phyloP scores from a whole-genome alignment of 1,284 basidiomycete genomes.

The Ceratobasidium papillatum region DNA sequence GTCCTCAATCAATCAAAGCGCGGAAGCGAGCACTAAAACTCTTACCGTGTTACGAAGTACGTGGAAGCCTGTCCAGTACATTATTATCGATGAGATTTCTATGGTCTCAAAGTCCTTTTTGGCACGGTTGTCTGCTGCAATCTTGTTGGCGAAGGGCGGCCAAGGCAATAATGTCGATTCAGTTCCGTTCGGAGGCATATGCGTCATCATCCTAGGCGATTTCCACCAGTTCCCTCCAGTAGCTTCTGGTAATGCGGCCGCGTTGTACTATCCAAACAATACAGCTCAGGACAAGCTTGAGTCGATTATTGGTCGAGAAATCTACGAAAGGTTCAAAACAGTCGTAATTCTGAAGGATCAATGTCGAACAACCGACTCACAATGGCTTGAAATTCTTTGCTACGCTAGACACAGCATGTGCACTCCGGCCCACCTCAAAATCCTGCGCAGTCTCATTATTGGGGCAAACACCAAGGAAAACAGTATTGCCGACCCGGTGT shows the following conservation, averaged over 20 bases:
- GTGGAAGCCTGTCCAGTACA: conserved; percentile 43
- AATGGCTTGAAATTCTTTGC: conserved; percentile 53
- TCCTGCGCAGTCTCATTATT: background rate
- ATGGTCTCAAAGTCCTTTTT: conserved; percentile 44
- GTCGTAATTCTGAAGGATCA: conserved; percentile 55
- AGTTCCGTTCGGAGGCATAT: conserved; percentile 43
- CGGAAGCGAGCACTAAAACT: background rate
- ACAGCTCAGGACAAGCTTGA: background rate
- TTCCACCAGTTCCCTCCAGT: conserved; percentile 45
- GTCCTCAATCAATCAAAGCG: background rate
- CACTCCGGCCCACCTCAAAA: background rate
- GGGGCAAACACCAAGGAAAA: background rate
- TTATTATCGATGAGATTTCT: conserved; percentile 47
- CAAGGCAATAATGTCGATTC: background rate
- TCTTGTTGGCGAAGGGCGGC: conserved; percentile 37
- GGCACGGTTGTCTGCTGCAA: conserved; percentile 5
- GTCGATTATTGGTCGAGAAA: conserved; percentile 46
- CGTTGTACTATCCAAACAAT: conserved; percentile 9
- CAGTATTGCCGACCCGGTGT: background rate
- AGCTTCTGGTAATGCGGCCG: background rate
- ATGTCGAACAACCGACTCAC: conserved; percentile 50
- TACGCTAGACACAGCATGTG: background rate
- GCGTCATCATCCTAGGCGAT: too few species aligned
- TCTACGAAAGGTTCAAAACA: conserved; percentile 54
- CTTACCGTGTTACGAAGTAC: background rate